Evolutionary conservation across 1,284 basidiomycete genomes (phyloP).

Genomic region (Neonothopanus nambi): DNA sequence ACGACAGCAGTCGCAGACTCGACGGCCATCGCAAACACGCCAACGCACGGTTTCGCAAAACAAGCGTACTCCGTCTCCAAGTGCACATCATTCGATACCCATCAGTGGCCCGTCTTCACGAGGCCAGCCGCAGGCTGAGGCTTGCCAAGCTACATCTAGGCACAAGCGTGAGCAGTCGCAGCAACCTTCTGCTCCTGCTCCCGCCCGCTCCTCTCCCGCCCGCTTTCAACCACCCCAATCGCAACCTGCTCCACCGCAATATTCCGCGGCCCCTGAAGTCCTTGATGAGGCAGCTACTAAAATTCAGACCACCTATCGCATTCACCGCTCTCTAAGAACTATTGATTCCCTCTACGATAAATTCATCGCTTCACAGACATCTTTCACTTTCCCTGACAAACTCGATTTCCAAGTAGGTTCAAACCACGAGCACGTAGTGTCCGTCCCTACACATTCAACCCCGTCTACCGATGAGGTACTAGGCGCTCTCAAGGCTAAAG

Average conservation of each 20-base stretch:
- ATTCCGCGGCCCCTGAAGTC: conserved; percentile 19
- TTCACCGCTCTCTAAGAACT: conserved; percentile 32
- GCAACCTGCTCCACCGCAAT: neutral
- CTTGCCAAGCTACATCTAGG: no score
- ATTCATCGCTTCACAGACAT: conserved; percentile 32
- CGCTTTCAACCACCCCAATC: no score
- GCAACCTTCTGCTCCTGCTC: no score
- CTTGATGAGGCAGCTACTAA: conserved; percentile 37
- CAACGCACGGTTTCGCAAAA: neutral
- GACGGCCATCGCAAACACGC: no score
- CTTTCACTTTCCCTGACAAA: conserved; percentile 34
- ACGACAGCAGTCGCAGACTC: no score
- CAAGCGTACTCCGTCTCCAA: neutral
- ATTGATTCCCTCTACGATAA: conserved; percentile 30
- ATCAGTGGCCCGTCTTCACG: neutral
- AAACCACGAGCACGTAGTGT: conserved; percentile 22
- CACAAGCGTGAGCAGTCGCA: neutral
- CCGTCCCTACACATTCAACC: conserved; percentile 20
- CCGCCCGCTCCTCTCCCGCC: neutral
- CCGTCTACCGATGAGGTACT: neutral
- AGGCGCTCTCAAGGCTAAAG: conserved; percentile 3
- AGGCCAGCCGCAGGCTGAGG: neutral
- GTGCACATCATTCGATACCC: no score
- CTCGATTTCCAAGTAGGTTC: conserved; percentile 40
- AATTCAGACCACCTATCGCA: conserved; percentile 39